phyloP scores from a whole-genome alignment of 371 early-diverging fungal species.

The Circinella umbellata region DNA sequence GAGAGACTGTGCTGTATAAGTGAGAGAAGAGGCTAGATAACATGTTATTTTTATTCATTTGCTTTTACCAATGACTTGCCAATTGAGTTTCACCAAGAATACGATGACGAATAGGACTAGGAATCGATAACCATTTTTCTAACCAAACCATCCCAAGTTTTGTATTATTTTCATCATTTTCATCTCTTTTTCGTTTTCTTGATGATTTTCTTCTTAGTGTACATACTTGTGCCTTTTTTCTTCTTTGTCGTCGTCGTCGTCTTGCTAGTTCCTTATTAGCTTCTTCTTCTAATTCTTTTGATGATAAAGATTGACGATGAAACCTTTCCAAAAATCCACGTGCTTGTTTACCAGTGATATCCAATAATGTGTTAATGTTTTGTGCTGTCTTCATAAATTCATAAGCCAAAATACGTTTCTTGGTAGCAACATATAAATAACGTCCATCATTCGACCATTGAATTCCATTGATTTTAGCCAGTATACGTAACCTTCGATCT shows the following conservation, averaged over 20 bases:
- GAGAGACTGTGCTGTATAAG: too few species aligned
- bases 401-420: constrained; percentile 61
- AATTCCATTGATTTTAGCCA: constrained; percentile 63
- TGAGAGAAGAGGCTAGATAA: background rate
- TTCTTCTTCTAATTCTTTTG: background rate
- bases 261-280: background rate
- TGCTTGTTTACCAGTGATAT: constrained; percentile 22
- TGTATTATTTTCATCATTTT: constrained; percentile 14
- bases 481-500: constrained; percentile 50
- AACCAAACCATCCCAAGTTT: constrained; percentile 18
- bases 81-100: constrained; percentile 27
- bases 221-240: background rate
- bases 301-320: constrained; percentile 11
- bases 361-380: constrained; percentile 18
- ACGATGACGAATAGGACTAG: constrained; percentile 32
- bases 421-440: constrained; percentile 58
- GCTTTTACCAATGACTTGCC: constrained; percentile 42
- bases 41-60: constrained; percentile 1
- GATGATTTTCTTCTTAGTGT: background rate
- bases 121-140: constrained; percentile 32
- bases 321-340: constrained; percentile 23
- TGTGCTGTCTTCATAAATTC: constrained; percentile 33
- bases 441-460: constrained; percentile 62
- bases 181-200: constrained; percentile 16
- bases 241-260: background rate